A percentile compares a stretch with the other conserved stretches of the same genome.
Evolutionary conservation across 2,329 filamentous ascomycete species (phyloP).

Genomic region (Ascocoryne sarcoides): DNA sequence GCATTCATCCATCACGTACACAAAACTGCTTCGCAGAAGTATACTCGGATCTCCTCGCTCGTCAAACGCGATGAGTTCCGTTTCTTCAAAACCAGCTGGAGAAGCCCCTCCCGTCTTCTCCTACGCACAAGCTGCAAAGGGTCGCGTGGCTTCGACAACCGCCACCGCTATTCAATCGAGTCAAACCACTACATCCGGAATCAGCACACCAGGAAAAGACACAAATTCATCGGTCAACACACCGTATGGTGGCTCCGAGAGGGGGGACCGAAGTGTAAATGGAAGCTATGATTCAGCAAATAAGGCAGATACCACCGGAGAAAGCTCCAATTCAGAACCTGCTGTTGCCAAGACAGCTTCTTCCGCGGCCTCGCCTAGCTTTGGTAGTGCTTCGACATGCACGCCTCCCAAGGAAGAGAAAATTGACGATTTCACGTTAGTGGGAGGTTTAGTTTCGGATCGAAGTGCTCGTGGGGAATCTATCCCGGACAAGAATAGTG

Average conservation of each 20-base stretch:
- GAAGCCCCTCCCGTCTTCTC: conserved; percentile 59
- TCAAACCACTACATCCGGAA: conserved; percentile 24
- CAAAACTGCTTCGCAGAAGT: neutral
- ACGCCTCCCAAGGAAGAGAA: conserved; percentile 38
- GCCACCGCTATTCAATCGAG: conserved; percentile 22
- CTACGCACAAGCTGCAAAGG: conserved; percentile 92
- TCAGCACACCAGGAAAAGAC: conserved; percentile 26
- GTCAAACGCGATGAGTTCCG: conserved; percentile 33
- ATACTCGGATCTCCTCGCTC: neutral
- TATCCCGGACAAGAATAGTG: conserved; percentile 53
- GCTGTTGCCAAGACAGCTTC: conserved; percentile 25
- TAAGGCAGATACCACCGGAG: conserved; percentile 15
- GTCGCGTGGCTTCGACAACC: conserved; percentile 37
- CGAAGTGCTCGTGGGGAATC: conserved; percentile 53
- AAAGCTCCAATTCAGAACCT: conserved; percentile 12
- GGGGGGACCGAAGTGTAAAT: conserved; percentile 20
- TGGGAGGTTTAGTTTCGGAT: conserved; percentile 55
- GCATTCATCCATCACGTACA: too few relatives aligned
- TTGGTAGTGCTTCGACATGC: conserved; percentile 40
- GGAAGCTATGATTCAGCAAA: conserved; percentile 15
- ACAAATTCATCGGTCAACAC: conserved; percentile 20
- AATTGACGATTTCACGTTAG: conserved; percentile 50
- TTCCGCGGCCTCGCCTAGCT: conserved; percentile 43
- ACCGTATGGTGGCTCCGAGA: conserved; percentile 20
- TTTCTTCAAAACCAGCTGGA: conserved; percentile 28